Conservation (phyloP, 768 basidiomycete genomes). For the Cyclocybe cylindracea region DNA sequence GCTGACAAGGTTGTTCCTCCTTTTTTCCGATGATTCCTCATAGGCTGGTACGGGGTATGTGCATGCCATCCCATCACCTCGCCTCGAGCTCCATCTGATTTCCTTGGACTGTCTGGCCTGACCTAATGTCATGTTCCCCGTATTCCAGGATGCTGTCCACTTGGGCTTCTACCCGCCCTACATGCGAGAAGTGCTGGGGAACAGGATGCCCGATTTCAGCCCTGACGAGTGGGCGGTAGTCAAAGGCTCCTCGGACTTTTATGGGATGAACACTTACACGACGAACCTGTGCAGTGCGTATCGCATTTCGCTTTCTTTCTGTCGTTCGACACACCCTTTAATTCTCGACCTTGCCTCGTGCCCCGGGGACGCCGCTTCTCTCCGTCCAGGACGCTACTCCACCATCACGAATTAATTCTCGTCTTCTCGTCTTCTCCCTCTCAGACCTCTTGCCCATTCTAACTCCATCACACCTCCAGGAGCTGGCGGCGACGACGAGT, state of each 20-base stretch:
- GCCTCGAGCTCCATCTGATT: slow-evolving; percentile 1
- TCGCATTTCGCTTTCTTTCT: not conserved
- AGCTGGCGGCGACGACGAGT: slow-evolving; percentile 62
- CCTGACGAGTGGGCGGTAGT: slow-evolving; percentile 56
- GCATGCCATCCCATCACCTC: slow-evolving; percentile 9
- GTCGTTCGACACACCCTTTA: not conserved
- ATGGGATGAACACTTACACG: slow-evolving; percentile 74
- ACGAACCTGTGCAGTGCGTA: slow-evolving; percentile 60
- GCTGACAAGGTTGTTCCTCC: slow-evolving; percentile 14
- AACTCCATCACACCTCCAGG: slow-evolving; percentile 28
- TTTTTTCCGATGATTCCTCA: slow-evolving; percentile 22
- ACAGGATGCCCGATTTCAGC: slow-evolving; percentile 60
- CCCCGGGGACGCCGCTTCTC: no score
- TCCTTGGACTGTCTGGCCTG: slow-evolving; percentile 4
- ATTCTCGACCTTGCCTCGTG: not conserved
- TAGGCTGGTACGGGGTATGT: slow-evolving; percentile 63
- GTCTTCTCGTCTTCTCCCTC: no score
- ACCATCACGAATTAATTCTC: no score
- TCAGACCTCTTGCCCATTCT: no score
- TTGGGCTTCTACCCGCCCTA: slow-evolving; percentile 67
- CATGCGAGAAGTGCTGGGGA: slow-evolving; percentile 55
- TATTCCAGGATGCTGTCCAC: slow-evolving; percentile 59
- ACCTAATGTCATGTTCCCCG: slow-evolving; percentile 6
- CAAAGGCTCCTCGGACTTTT: slow-evolving; percentile 68
- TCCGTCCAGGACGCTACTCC: no score